Evolutionary conservation across 2,329 filamentous ascomycete species (phyloP), one percentile per base, ranked within the genome.

Genomic region (Epichloe brachyelytri): DNA sequence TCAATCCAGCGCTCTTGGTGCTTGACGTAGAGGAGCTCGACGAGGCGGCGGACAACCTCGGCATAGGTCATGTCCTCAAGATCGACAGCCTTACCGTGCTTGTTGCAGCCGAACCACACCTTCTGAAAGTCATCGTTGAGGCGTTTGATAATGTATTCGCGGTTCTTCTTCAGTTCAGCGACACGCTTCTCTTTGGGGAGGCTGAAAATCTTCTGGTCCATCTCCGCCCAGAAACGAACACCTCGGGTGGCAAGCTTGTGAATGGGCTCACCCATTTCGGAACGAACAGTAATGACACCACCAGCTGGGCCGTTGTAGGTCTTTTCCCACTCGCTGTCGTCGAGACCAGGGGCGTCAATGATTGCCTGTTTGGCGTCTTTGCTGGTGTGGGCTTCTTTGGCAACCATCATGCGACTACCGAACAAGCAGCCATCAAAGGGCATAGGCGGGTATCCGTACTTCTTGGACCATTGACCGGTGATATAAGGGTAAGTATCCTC

Each of bases 191-290:
- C 88, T 74, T 95, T 96, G 69, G 95, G 90, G 46, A 98, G 74
- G 64, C 82, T 86, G 75, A 98, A 98, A 62, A 98, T 97, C 72
- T 95, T 96, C 68, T 94, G 81, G 64, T 98, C 93, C 89, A 98
- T 95, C 72, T 98, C 94, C 47, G 89, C 85, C 93, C 93, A 98
- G 76, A 98, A 95, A 50, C 81, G 76, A 46, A 98, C 90, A 78
- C 93, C 93, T 53, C 94, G 86, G 46, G 93, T 98, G 15, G 93
- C 94, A 53, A 98, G 80, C 75, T 98, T 98, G 76, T 98, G 93
- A 55, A 98, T 98, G 5, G 93, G 94, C 75, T 98, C 93, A 44
- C 93, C 94, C 94, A 98, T 98, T 71, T 98, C 93, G 1, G 93
- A 98, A 57, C 89, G 82, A 46, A 98, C 93, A 30, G 93, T 98